phyloP scores from a whole-genome alignment of 345 rosid genomes.

The Anastatica hierochuntica region DNA sequence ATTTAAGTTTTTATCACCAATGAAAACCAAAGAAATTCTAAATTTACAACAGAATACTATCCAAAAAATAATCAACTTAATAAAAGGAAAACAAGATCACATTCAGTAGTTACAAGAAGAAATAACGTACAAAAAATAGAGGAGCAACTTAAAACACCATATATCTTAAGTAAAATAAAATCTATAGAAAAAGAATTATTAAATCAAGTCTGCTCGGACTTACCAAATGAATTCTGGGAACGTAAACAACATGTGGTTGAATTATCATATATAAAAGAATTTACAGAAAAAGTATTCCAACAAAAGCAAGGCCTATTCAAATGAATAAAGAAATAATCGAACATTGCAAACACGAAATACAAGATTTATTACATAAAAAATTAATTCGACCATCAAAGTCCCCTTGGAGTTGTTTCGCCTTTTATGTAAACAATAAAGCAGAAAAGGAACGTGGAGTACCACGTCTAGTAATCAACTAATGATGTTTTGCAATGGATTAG shows the following conservation, averaged over 20 bases:
- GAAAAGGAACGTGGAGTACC: background rate
- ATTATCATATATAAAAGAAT: background rate
- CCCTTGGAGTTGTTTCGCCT: background rate
- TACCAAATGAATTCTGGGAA: background rate
- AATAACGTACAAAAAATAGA: background rate
- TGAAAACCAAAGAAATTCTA: background rate
- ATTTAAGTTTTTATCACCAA: background rate
- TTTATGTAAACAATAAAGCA: background rate
- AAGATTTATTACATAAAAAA: background rate
- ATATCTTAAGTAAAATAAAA: no score
- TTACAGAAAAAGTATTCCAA: no score
- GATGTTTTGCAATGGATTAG: background rate
- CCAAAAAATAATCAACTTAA: background rate
- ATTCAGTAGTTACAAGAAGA: background rate
- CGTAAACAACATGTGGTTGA: background rate
- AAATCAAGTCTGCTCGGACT: background rate
- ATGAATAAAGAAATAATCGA: no score
- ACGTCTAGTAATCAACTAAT: background rate
- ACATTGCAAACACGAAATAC: background rate
- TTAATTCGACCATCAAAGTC: background rate
- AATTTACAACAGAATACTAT: background rate
- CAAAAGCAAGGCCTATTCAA: no score
- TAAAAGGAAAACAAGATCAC: background rate
- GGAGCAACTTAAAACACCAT: no score
- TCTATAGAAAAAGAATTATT: no score